Conservation (phyloP, 768 basidiomycete species). For the Suillus fuscotomentosus region DNA sequence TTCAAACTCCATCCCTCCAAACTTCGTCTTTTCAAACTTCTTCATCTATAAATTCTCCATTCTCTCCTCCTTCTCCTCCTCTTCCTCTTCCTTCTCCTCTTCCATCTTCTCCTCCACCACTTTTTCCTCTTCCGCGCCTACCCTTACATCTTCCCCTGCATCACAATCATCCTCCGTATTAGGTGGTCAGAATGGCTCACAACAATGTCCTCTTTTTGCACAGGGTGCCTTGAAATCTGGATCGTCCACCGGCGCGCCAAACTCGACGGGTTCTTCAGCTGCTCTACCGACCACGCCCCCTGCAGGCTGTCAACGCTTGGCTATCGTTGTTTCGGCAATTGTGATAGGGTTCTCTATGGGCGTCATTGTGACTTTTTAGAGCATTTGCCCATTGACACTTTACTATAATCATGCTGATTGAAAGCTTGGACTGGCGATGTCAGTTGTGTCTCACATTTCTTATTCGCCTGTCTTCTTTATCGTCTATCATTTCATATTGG, state of each 20-base stretch:
- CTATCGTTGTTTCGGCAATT: constrained; percentile 25
- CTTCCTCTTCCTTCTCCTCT: not conserved
- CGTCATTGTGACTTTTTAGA: constrained; percentile 24
- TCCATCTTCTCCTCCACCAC: not conserved
- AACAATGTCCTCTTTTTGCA: not conserved
- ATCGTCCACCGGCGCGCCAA: constrained; percentile 5
- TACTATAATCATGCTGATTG: not conserved
- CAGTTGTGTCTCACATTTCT: not conserved
- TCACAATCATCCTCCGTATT: not conserved
- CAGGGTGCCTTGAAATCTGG: constrained; percentile 3
- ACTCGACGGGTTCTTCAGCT: constrained; percentile 10
- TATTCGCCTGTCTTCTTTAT: not conserved
- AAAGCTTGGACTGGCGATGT: not conserved
- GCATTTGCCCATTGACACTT: not conserved
- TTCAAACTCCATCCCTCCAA: too few species aligned
- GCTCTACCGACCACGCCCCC: constrained; percentile 10
- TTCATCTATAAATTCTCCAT: not conserved
- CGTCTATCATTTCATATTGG: not conserved
- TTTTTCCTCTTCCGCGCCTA: not conserved
- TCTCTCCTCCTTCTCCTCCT: not conserved
- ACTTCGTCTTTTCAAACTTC: constrained; percentile 2
- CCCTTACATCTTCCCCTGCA: not conserved
- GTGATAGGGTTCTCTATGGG: constrained; percentile 25
- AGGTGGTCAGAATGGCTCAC: not conserved
- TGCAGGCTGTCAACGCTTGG: constrained; percentile 24